Evolutionary conservation across 148 eudicot species (phyloP).

Genomic region (Cornus controversa): DNA sequence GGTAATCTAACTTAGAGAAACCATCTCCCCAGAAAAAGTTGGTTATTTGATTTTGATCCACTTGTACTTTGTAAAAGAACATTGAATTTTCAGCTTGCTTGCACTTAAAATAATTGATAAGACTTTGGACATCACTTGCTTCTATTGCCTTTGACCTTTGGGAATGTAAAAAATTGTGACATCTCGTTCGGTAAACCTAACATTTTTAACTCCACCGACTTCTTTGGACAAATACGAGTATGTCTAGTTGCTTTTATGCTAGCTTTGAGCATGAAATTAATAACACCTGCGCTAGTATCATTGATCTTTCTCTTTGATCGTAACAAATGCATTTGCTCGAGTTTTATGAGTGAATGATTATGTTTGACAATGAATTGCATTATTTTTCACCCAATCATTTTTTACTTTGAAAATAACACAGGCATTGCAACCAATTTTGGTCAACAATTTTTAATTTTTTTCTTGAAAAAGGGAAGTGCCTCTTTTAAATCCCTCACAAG

Average conservation of each 20-base stretch:
- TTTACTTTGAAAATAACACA: too few relatives aligned
- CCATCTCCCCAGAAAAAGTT: neutral
- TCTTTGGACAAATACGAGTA: neutral
- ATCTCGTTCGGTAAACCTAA: neutral
- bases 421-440: too few relatives aligned
- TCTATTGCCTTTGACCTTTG: neutral
- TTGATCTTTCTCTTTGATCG: too few relatives aligned
- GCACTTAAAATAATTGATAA: neutral
- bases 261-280: too few relatives aligned
- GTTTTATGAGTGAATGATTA: too few relatives aligned
- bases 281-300: too few relatives aligned
- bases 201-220: neutral
- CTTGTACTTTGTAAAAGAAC: neutral
- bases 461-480: too few relatives aligned
- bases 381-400: too few relatives aligned
- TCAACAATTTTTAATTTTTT: too few relatives aligned
- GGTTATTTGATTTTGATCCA: neutral
- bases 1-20: neutral
- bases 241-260: neutral
- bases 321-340: too few relatives aligned
- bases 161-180: neutral
- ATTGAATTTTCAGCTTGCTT: neutral
- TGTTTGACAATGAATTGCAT: too few relatives aligned
- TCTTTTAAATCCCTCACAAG: too few relatives aligned
- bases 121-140: neutral